Percentiles rank a stretch among this genome's conserved stretches.
These are phyloP conservation scores for Starmerella bacillaris DNA, from an alignment of 805 yeast genomes.

Conservation along the genomic window DNA sequence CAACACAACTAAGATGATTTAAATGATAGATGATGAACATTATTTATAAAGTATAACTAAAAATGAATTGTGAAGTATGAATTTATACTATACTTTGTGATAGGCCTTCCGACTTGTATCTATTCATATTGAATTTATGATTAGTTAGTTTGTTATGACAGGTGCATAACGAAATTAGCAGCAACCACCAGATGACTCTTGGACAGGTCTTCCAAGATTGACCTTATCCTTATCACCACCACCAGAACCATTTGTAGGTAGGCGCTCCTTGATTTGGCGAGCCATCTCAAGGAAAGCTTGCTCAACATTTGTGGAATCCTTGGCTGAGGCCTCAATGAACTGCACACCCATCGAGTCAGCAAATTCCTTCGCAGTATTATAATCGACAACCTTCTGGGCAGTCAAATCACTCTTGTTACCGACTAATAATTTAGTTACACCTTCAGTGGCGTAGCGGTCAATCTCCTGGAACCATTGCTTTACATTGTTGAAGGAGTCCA, in stretches of 20 bases:
- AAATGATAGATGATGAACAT: no score
- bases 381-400: slow-evolving; percentile 89
- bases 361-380: slow-evolving; percentile 90
- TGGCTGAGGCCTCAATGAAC: slow-evolving; percentile 89
- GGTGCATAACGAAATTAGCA: slow-evolving; percentile 19
- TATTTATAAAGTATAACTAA: no score
- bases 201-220: slow-evolving; percentile 27
- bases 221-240: slow-evolving; percentile 29
- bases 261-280: slow-evolving; percentile 89
- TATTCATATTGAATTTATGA: no score
- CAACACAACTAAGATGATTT: no score
- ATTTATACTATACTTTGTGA: no score
- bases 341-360: slow-evolving; percentile 91
- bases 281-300: slow-evolving; percentile 98
- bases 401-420: slow-evolving; percentile 92
- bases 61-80: no score
- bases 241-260: slow-evolving; percentile 46
- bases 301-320: slow-evolving; percentile 89
- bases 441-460: slow-evolving; percentile 95
- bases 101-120: no score
- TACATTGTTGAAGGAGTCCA: slow-evolving; percentile 69
- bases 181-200: slow-evolving; percentile 27
- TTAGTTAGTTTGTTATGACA: no score
- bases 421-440: slow-evolving; percentile 84
- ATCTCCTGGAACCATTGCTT: slow-evolving; percentile 98